Conservation (phyloP, 306 rosid species). For the Boehmeria nivea region DNA sequence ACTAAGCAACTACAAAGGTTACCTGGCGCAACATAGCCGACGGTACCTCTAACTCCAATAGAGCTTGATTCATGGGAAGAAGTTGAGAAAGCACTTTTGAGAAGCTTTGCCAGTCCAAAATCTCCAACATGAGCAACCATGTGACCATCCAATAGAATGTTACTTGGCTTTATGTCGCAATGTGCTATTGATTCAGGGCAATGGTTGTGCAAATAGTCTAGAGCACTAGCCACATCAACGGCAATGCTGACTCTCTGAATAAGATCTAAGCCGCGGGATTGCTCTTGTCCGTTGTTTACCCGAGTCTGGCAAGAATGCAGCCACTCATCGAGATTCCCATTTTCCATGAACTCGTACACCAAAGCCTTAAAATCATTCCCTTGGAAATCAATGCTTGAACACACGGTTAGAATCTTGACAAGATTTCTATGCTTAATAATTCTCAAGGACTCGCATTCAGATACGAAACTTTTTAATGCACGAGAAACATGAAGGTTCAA, state of each 20-base stretch:
- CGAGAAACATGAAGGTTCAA: constrained; percentile 12
- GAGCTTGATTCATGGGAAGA: not conserved
- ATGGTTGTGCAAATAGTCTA: constrained; percentile 40
- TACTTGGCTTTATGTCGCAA: constrained; percentile 25
- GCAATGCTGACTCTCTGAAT: constrained; percentile 22
- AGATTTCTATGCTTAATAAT: constrained; percentile 22
- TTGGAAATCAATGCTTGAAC: constrained; percentile 15
- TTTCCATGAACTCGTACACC: constrained; percentile 3
- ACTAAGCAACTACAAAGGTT: not conserved
- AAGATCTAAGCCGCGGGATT: constrained; percentile 6
- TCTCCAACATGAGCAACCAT: constrained; percentile 32
- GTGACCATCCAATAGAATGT: constrained; percentile 30
- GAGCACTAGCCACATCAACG: constrained; percentile 35
- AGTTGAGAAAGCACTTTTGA: not conserved
- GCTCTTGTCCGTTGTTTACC: too few relatives aligned
- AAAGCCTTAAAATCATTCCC: constrained; percentile 15
- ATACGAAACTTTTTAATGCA: constrained; percentile 14
- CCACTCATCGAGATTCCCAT: constrained; percentile 11
- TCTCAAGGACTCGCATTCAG: constrained; percentile 3
- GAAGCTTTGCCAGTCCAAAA: constrained; percentile 44
- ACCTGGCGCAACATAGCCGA: constrained; percentile 14
- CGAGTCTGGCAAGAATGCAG: not conserved
- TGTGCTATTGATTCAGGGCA: constrained; percentile 24
- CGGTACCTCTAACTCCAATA: not conserved
- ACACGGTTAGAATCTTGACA: constrained; percentile 13